A percentile compares a stretch with the other conserved stretches of the same genome.
phyloP scores from a whole-genome alignment of 306 rosid genomes.

The Prunus fruticosa region DNA sequence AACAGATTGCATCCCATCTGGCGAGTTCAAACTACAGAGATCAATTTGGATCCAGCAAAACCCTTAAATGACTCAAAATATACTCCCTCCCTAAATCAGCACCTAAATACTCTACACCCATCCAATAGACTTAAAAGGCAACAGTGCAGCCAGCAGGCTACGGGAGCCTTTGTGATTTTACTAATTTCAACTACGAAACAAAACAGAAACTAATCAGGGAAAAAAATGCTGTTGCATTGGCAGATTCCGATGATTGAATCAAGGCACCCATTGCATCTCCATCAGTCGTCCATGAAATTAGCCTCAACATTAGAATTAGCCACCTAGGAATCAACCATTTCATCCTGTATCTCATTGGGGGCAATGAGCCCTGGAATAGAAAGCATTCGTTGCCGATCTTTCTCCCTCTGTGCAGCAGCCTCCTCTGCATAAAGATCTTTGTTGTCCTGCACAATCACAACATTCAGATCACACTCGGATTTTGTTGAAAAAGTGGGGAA shows the following conservation, averaged over 20 bases:
- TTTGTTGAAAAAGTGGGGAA: no score
- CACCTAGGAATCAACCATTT: slow-evolving; percentile 84
- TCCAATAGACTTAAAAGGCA: slow-evolving; percentile 35
- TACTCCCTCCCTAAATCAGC: slow-evolving; percentile 65
- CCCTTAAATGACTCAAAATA: slow-evolving; percentile 48
- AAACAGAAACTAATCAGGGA: slow-evolving; percentile 43
- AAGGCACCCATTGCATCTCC: slow-evolving; percentile 35
- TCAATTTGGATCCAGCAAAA: slow-evolving; percentile 41
- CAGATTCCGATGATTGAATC: slow-evolving; percentile 37
- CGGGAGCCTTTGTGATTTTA: slow-evolving; percentile 37
- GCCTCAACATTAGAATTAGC: slow-evolving; percentile 27
- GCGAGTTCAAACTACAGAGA: slow-evolving; percentile 23
- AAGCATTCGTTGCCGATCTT: slow-evolving; percentile 93
- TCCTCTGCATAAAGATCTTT: slow-evolving; percentile 97
- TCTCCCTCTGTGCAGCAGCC: slow-evolving; percentile 94
- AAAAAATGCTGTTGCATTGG: slow-evolving; percentile 38
- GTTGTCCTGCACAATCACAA: slow-evolving; percentile 63
- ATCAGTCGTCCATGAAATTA: slow-evolving; percentile 34
- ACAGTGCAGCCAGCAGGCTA: slow-evolving; percentile 34
- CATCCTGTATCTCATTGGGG: slow-evolving; percentile 94
- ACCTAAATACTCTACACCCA: slow-evolving; percentile 76
- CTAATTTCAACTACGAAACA: slow-evolving; percentile 43
- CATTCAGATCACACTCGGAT: not conserved
- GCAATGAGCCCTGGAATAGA: slow-evolving; percentile 97
- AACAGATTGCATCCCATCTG: slow-evolving; percentile 33